Conservation (phyloP, 1,284 basidiomycete genomes). For the Malassezia yamatoensis region DNA sequence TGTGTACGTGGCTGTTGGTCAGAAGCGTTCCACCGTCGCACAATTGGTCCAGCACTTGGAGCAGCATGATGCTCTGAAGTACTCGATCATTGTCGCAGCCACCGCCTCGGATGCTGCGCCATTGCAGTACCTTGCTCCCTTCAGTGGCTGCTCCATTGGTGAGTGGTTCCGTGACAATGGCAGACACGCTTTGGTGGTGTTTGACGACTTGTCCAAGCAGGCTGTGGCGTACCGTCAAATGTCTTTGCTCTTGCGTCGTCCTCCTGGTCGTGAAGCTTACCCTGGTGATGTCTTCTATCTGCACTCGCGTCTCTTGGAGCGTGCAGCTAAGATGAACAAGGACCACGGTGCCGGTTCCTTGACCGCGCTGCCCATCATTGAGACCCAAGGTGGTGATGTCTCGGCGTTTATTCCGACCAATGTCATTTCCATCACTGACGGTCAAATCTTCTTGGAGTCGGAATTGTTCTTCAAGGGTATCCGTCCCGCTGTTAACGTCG, state of each 20-base stretch:
- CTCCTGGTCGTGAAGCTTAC: conserved; percentile 99
- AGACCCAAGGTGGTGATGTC: conserved; percentile 99
- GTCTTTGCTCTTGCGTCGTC: conserved; percentile 98
- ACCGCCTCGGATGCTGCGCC: conserved; percentile 98
- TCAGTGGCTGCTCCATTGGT: conserved; percentile 99
- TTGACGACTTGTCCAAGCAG: conserved; percentile 99
- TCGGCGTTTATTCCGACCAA: conserved; percentile 58
- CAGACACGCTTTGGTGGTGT: conserved; percentile 91
- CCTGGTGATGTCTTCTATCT: conserved; percentile 99
- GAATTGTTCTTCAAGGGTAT: conserved; percentile 96
- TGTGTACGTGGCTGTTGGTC: conserved; percentile 97
- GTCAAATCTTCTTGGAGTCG: conserved; percentile 47
- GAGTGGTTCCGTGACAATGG: conserved; percentile 99
- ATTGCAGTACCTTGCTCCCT: conserved; percentile 96
- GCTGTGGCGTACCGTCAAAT: conserved; percentile 99
- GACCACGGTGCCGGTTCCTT: conserved; percentile 94
- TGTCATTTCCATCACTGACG: conserved; percentile 48
- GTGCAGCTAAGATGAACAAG: conserved; percentile 99
- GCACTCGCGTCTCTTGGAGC: conserved; percentile 98
- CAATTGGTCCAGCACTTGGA: conserved; percentile 98
- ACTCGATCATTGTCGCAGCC: conserved; percentile 95
- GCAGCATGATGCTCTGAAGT: conserved; percentile 99
- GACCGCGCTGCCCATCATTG: conserved; percentile 96
- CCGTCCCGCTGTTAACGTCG: conserved; percentile 97
- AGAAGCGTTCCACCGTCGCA: conserved; percentile 98